These are phyloP conservation scores for Durotheca rogersii DNA, from an alignment of 495 filamentous ascomycete genomes.

Conservation along the genomic window DNA sequence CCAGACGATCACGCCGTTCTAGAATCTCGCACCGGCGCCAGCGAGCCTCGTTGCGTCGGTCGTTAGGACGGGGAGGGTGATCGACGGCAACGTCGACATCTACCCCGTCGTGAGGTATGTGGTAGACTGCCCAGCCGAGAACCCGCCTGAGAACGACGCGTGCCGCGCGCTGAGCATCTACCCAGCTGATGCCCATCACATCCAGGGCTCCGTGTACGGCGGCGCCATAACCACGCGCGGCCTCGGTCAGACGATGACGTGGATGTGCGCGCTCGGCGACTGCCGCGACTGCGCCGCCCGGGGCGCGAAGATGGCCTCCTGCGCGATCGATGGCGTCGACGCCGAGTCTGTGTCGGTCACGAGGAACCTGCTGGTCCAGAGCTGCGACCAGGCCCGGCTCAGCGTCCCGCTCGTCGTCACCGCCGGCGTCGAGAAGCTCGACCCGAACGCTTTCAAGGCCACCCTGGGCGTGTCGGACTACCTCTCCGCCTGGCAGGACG, in stretches of 20 bases:
- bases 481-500: slow-evolving; percentile 43
- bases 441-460: neutral
- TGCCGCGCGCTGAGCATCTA: slow-evolving; percentile 2
- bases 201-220: slow-evolving; percentile 11
- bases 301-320: neutral
- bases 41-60: slow-evolving; percentile 1
- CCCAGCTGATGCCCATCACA: neutral
- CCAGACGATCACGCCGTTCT: neutral
- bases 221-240: neutral
- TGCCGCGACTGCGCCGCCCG: neutral
- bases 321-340: no score
- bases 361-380: neutral
- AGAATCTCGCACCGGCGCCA: neutral
- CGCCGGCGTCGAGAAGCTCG: slow-evolving; percentile 44
- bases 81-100: no score
- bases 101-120: neutral
- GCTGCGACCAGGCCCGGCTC: neutral
- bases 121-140: slow-evolving; percentile 2
- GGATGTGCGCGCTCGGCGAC: slow-evolving; percentile 3
- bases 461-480: slow-evolving; percentile 28
- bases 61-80: no score
- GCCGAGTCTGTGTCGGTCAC: no score
- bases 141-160: slow-evolving; percentile 8
- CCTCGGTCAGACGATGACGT: neutral
- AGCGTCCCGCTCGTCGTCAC: slow-evolving; percentile 21